phyloP scores from a whole-genome alignment of 2,329 filamentous ascomycete species.

The Scytalidium lignicola region DNA sequence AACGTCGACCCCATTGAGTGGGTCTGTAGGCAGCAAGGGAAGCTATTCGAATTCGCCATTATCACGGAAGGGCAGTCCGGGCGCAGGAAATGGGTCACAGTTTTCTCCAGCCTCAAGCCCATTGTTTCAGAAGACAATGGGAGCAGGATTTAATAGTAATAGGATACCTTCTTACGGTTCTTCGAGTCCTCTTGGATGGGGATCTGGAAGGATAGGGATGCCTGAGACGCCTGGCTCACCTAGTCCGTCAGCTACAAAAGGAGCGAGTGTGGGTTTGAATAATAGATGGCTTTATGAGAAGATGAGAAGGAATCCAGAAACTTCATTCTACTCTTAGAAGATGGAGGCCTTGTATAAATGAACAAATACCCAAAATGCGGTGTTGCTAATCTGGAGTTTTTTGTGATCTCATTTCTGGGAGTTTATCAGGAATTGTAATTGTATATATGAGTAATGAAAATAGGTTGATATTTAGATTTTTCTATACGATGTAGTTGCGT shows the following conservation, averaged over 20 bases:
- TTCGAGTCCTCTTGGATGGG: slow-evolving; percentile 46
- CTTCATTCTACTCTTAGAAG: slow-evolving; percentile 6
- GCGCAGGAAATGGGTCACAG: slow-evolving; percentile 36
- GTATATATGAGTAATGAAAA: neutral
- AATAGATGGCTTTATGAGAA: slow-evolving; percentile 95
- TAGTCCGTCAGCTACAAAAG: slow-evolving; percentile 61
- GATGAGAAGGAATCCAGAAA: slow-evolving; percentile 43
- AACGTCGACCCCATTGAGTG: slow-evolving; percentile 54
- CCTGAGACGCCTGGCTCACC: slow-evolving; percentile 59
- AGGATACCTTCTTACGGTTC: slow-evolving; percentile 62
- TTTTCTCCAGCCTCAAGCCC: slow-evolving; percentile 50
- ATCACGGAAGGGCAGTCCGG: slow-evolving; percentile 50
- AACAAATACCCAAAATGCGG: slow-evolving; percentile 20
- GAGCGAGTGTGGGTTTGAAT: slow-evolving; percentile 72
- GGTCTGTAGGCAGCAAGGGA: slow-evolving; percentile 52
- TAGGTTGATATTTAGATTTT: neutral
- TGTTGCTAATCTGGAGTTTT: neutral
- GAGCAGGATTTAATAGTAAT: slow-evolving; percentile 36
- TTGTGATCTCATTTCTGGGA: neutral
- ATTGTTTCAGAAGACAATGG: slow-evolving; percentile 64
- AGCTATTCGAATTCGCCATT: slow-evolving; percentile 51
- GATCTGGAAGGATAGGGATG: slow-evolving; percentile 33
- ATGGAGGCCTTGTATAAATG: slow-evolving; percentile 11
- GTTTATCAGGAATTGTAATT: neutral
- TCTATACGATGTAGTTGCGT: neutral